A percentile compares a stretch with the other conserved stretches of the same genome.
phyloP scores from a whole-genome alignment of 2,329 filamentous ascomycete genomes.

The Blastomyces parvus region DNA sequence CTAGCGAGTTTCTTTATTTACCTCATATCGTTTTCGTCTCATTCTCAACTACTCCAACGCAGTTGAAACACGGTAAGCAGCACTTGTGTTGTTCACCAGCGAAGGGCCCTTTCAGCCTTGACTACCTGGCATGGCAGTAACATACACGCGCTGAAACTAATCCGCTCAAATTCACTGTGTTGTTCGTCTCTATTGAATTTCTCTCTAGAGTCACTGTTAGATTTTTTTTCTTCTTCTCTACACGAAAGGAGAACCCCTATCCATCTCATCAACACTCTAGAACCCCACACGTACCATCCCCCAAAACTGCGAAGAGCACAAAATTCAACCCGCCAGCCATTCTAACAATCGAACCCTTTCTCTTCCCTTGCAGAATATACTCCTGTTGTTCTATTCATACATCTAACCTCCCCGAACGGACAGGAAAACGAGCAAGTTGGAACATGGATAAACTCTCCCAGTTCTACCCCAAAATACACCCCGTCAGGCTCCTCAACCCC shows the following conservation, averaged over 20 bases:
- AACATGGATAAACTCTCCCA: background rate
- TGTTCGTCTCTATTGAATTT: background rate
- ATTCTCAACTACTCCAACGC: background rate
- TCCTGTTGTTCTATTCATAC: background rate
- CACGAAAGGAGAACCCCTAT: background rate
- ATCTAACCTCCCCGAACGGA: background rate
- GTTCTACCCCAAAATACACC: background rate
- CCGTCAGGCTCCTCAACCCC: background rate
- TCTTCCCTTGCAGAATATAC: background rate
- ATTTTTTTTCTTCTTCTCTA: background rate
- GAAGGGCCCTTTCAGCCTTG: background rate
- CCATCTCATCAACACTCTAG: background rate
- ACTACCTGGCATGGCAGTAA: background rate
- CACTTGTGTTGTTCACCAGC: background rate
- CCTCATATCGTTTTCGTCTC: background rate
- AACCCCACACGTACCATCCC: background rate
- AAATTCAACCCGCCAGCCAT: background rate
- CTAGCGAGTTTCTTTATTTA: background rate
- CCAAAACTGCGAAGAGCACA: background rate
- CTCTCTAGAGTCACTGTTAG: background rate
- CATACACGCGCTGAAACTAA: background rate
- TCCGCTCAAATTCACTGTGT: background rate
- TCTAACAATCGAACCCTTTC: background rate
- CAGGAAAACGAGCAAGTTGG: background rate
- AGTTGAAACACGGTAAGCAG: background rate